These are phyloP conservation scores for Colletotrichum eremochloae DNA, from an alignment of 2,329 filamentous ascomycete species.

Conservation along the genomic window DNA sequence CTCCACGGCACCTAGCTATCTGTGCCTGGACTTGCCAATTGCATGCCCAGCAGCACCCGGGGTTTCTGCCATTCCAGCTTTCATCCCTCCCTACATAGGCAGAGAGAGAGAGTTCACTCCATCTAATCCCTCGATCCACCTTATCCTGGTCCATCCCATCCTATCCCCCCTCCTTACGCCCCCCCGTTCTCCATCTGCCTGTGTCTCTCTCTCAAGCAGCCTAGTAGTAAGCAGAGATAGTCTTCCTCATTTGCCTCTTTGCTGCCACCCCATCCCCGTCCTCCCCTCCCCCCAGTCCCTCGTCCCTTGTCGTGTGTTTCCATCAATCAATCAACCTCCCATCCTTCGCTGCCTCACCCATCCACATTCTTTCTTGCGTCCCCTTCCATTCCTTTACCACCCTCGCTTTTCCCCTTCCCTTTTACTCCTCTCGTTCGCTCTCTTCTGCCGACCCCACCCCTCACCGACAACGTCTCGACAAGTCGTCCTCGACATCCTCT, in stretches of 20 bases:
- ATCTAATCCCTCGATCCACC: slow-evolving; percentile 25
- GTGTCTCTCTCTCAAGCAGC: not conserved
- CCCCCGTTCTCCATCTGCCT: not conserved
- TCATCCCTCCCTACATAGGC: not conserved
- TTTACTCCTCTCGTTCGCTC: slow-evolving; percentile 41
- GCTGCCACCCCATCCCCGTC: slow-evolving; percentile 31
- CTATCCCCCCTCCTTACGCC: not conserved
- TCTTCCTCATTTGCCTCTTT: slow-evolving; percentile 19
- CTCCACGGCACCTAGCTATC: not conserved
- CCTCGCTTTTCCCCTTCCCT: slow-evolving; percentile 40
- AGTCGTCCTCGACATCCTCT: slow-evolving; percentile 37
- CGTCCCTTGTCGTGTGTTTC: slow-evolving; percentile 43
- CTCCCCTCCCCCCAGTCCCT: slow-evolving; percentile 18
- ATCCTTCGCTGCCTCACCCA: slow-evolving; percentile 41
- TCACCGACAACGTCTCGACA: slow-evolving; percentile 38
- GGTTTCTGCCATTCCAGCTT: slow-evolving; percentile 33
- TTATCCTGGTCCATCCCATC: slow-evolving; percentile 32
- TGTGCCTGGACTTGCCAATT: slow-evolving; percentile 31
- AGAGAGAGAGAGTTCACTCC: not conserved
- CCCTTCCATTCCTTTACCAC: slow-evolving; percentile 43
- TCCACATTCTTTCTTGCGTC: slow-evolving; percentile 44
- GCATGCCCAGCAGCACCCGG: slow-evolving; percentile 30
- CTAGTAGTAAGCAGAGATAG: not conserved
- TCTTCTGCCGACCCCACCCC: slow-evolving; percentile 32
- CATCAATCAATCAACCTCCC: slow-evolving; percentile 44